These are phyloP conservation scores for Plasmodium gonderi DNA, from an alignment of 169 alveolate genomes.

Conservation along the genomic window DNA sequence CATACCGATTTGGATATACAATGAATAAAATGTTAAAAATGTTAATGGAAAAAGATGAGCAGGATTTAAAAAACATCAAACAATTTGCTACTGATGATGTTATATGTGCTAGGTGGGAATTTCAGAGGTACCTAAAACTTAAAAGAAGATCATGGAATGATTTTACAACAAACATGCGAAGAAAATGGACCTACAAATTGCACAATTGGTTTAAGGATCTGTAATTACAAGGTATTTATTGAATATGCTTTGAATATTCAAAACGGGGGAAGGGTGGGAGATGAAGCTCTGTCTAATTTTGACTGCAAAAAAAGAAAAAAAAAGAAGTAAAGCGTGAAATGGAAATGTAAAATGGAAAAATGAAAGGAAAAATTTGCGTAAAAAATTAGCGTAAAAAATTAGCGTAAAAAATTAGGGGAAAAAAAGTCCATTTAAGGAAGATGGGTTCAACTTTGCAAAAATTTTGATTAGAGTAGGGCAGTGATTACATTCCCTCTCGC, in stretches of 20 bases:
- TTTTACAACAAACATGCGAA: not conserved
- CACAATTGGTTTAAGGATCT: not conserved
- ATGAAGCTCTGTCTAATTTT: too few relatives aligned
- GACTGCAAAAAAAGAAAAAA: too few relatives aligned
- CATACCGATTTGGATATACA: not conserved
- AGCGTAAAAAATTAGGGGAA: too few relatives aligned
- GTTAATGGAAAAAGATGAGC: not conserved
- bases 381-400: too few relatives aligned
- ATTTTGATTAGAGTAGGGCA: too few relatives aligned
- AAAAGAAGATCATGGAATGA: conserved; percentile 5
- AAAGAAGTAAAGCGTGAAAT: too few relatives aligned
- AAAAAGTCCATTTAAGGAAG: too few relatives aligned
- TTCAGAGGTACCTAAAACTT: conserved; percentile 1
- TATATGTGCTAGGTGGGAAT: conserved; percentile 36
- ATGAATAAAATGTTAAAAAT: not conserved
- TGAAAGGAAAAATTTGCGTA: too few relatives aligned
- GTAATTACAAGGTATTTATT: not conserved
- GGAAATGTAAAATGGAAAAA: too few relatives aligned
- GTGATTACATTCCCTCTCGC: too few relatives aligned
- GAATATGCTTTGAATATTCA: not conserved
- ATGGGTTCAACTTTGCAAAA: too few relatives aligned
- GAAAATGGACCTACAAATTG: not conserved
- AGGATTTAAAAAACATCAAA: not conserved
- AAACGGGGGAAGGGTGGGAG: not conserved
- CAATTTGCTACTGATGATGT: not conserved